A percentile compares a stretch with the other conserved stretches of the same genome.
phyloP scores from a whole-genome alignment of 1,284 basidiomycete genomes.

The Tilletia walkeri region DNA sequence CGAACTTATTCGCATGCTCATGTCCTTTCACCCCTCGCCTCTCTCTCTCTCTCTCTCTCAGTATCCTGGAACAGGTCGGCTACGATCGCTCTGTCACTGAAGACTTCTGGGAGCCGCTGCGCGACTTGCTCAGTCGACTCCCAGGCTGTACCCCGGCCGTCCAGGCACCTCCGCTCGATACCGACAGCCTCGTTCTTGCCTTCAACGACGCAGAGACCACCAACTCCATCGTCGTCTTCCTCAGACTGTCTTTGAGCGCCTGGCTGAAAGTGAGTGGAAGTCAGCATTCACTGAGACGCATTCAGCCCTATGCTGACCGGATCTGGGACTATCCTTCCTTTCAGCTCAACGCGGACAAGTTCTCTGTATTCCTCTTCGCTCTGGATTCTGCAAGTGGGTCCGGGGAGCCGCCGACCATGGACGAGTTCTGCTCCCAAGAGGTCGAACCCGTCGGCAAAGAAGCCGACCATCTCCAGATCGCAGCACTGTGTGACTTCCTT shows the following conservation, averaged over 20 bases:
- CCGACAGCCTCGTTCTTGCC: slow-evolving; percentile 29
- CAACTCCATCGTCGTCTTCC: slow-evolving; percentile 49
- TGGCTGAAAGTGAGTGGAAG: slow-evolving; percentile 34
- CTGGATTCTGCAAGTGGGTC: slow-evolving; percentile 24
- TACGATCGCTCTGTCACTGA: slow-evolving; percentile 35
- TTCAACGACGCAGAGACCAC: slow-evolving; percentile 47
- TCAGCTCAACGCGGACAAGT: slow-evolving; percentile 40
- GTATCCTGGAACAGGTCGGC: slow-evolving; percentile 38
- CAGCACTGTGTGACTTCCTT: slow-evolving; percentile 38
- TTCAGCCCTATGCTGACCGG: background rate
- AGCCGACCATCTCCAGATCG: slow-evolving; percentile 51
- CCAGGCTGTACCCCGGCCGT: slow-evolving; percentile 33
- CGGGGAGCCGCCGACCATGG: slow-evolving; percentile 33
- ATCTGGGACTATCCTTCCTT: background rate
- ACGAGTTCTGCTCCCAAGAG: slow-evolving; percentile 39
- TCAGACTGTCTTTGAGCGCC: slow-evolving; percentile 40
- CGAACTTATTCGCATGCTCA: background rate
- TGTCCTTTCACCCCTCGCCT: too few species aligned
- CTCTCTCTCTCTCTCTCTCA: background rate
- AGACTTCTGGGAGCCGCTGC: slow-evolving; percentile 48
- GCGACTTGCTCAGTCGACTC: slow-evolving; percentile 32
- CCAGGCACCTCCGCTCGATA: slow-evolving; percentile 31
- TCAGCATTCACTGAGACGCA: background rate
- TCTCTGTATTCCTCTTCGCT: slow-evolving; percentile 42
- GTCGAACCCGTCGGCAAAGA: slow-evolving; percentile 51